Evolutionary conservation across 352 stramenopile genomes (phyloP).

Genomic region (Phytopythium kandeliae): DNA sequence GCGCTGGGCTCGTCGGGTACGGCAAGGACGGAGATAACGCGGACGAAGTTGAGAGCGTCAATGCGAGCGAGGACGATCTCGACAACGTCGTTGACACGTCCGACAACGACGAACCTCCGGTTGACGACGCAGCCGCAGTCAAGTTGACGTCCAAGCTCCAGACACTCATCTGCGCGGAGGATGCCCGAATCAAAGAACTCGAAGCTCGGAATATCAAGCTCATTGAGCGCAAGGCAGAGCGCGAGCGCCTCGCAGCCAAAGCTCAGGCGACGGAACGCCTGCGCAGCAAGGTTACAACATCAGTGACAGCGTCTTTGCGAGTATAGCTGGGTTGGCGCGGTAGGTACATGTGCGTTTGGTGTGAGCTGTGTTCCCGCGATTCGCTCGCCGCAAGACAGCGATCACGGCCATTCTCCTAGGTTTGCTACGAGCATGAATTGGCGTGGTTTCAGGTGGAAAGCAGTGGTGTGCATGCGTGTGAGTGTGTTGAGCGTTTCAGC

Average conservation of each 20-base stretch:
- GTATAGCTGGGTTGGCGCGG: not conserved
- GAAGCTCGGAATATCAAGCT: constrained; percentile 34
- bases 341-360: not conserved
- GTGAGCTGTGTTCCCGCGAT: not conserved
- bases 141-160: constrained; percentile 14
- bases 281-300: constrained; percentile 2
- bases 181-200: constrained; percentile 34
- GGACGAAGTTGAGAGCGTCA: constrained; percentile 14
- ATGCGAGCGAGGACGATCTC: constrained; percentile 10
- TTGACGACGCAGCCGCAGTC: constrained; percentile 1
- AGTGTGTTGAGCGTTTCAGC: no score
- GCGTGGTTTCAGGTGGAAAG: not conserved
- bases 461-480: no score
- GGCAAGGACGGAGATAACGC: constrained; percentile 12
- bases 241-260: constrained; percentile 12
- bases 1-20: not conserved
- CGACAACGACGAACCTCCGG: constrained; percentile 10
- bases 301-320: constrained; percentile 10
- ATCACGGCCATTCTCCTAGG: not conserved
- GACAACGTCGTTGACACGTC: constrained; percentile 14
- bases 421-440: not conserved
- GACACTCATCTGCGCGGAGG: constrained; percentile 25
- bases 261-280: not conserved
- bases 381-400: not conserved
- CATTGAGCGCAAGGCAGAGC: constrained; percentile 51